Evolutionary conservation across 2,329 filamentous ascomycete species (phyloP).

Genomic region (Lachnellula arida): DNA sequence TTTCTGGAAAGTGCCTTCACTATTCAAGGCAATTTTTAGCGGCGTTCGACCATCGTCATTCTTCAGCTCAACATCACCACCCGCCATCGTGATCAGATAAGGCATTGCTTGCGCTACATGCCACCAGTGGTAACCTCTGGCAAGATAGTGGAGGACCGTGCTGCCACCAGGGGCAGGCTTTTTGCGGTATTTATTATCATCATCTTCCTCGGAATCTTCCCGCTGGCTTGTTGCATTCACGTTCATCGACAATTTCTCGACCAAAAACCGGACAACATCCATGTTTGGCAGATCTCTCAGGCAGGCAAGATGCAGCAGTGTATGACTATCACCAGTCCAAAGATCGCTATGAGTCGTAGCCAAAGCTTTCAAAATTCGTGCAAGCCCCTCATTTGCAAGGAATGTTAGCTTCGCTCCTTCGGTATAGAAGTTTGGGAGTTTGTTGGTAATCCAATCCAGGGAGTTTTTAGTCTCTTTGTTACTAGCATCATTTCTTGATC

Average conservation of each 20-base stretch:
- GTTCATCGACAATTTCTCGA: slow-evolving; percentile 33
- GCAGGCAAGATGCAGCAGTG: slow-evolving; percentile 26
- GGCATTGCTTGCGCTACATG: slow-evolving; percentile 2
- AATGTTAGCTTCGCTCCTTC: no score
- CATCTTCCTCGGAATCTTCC: no score
- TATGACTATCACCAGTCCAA: no score
- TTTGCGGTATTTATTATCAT: no score
- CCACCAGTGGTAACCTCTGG: slow-evolving; percentile 4
- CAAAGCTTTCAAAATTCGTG: not conserved
- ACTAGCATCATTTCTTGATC: no score
- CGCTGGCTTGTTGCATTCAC: slow-evolving; percentile 21
- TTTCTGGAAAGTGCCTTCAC: not conserved
- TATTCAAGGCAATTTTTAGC: not conserved
- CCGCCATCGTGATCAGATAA: slow-evolving; percentile 3
- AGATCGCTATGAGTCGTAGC: no score
- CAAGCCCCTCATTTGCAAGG: not conserved
- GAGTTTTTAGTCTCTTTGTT: no score
- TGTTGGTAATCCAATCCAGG: no score
- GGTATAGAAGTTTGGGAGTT: no score
- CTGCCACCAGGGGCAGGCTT: not conserved
- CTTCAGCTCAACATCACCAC: slow-evolving; percentile 8
- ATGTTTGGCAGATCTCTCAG: slow-evolving; percentile 33
- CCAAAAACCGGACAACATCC: slow-evolving; percentile 32
- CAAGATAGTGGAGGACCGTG: slow-evolving; percentile 7
- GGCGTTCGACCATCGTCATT: not conserved